Conservation (phyloP, 2,329 filamentous ascomycete genomes). For the Penicillium griseofulvum region DNA sequence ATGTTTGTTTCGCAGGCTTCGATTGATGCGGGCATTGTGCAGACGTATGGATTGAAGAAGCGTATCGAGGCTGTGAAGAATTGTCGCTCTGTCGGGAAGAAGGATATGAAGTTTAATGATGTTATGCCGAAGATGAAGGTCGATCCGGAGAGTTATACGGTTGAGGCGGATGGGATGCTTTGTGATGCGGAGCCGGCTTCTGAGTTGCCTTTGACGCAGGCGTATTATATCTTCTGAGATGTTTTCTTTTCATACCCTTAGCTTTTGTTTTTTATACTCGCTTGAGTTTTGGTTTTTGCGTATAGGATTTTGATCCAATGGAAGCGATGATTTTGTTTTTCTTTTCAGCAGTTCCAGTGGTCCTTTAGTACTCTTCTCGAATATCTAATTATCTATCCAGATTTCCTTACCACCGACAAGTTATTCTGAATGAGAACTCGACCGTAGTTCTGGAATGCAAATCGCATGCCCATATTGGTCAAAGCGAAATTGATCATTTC, state of each 20-base stretch:
- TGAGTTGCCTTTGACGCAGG: conserved; percentile 71
- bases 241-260: neutral
- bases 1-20: conserved; percentile 78
- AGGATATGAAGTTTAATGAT: conserved; percentile 88
- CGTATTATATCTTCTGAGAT: conserved; percentile 69
- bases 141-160: conserved; percentile 83
- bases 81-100: conserved; percentile 74
- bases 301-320: conserved; percentile 3
- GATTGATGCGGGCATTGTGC: conserved; percentile 64
- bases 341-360: too few species aligned
- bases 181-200: conserved; percentile 71
- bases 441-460: too few species aligned
- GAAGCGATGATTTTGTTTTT: neutral
- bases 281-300: neutral
- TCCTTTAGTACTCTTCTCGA: too few species aligned
- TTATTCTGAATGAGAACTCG: too few species aligned
- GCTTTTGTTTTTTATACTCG: conserved; percentile 1
- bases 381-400: too few species aligned
- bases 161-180: conserved; percentile 76
- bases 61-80: conserved; percentile 74
- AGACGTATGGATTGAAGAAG: conserved; percentile 73
- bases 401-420: too few species aligned
- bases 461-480: too few species aligned
- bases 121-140: conserved; percentile 82
- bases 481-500: too few species aligned